Conservation (phyloP, 768 basidiomycete species). For the Gloeopeniophorella convolvens region DNA sequence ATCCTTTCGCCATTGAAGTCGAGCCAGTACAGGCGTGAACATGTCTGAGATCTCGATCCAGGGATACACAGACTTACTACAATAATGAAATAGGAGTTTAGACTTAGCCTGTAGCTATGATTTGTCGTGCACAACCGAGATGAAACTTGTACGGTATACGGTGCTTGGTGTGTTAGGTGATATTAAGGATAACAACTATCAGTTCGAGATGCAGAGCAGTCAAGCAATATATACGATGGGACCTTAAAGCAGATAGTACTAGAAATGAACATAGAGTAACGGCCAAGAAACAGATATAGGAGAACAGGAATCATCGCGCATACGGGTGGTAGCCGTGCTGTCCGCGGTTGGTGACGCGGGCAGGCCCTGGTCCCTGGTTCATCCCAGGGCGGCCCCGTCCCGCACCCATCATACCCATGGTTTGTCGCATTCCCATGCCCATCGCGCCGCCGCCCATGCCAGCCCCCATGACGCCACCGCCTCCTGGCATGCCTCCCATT, state of each 20-base stretch:
- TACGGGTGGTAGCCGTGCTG: slow-evolving; percentile 84
- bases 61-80: background rate
- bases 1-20: slow-evolving; percentile 3
- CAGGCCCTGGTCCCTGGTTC: slow-evolving; percentile 43
- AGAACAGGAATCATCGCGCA: slow-evolving; percentile 61
- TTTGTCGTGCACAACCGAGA: background rate
- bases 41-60: too few species aligned
- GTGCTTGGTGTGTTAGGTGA: background rate
- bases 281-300: too few species aligned
- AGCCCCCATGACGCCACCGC: slow-evolving; percentile 34
- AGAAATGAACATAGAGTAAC: background rate
- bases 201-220: too few species aligned
- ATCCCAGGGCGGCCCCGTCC: slow-evolving; percentile 56
- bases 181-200: slow-evolving; percentile 6
- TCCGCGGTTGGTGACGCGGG: slow-evolving; percentile 56
- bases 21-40: background rate
- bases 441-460: slow-evolving; percentile 6
- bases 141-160: background rate
- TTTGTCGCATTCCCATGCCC: slow-evolving; percentile 32
- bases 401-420: slow-evolving; percentile 33
- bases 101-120: background rate
- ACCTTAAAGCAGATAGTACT: slow-evolving; percentile 3
- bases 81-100: background rate
- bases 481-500: slow-evolving; percentile 23
- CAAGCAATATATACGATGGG: too few species aligned